Evolutionary conservation across 148 eudicot species (phyloP).

Genomic region (Nepenthes mirabilis): DNA sequence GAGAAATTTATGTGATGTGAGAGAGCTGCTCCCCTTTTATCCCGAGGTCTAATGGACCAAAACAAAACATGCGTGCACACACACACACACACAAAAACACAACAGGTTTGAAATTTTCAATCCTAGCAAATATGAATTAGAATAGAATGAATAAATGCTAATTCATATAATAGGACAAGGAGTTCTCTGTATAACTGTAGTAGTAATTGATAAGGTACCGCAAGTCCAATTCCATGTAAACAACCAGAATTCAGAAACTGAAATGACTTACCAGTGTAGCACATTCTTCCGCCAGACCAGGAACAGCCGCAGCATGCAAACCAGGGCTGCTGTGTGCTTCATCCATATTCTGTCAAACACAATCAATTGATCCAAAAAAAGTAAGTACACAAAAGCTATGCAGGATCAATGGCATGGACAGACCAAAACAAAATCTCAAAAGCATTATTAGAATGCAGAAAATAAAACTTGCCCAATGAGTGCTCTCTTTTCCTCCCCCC

Average conservation of each 20-base stretch:
- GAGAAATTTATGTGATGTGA: no score
- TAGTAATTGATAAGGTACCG: not conserved
- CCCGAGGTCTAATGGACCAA: no score
- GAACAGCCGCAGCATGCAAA: constrained; percentile 95
- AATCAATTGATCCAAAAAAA: constrained; percentile 1
- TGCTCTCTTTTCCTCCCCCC: no score
- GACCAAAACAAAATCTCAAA: not conserved
- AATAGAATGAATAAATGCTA: no score
- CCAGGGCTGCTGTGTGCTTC: constrained; percentile 99
- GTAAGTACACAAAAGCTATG: not conserved
- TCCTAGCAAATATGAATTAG: no score
- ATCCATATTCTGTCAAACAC: constrained; percentile 63
- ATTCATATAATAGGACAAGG: no score
- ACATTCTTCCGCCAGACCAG: constrained; percentile 97
- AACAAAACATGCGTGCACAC: no score
- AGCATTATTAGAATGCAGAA: no score
- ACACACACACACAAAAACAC: no score
- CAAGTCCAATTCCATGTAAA: not conserved
- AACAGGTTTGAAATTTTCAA: no score
- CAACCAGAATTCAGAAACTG: not conserved
- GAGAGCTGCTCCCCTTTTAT: no score
- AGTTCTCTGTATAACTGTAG: not conserved
- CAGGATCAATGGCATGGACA: not conserved
- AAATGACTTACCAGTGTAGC: constrained; percentile 57
- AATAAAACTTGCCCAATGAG: no score